phyloP scores from a whole-genome alignment of 306 rosid species.

The Castanea sativa region DNA sequence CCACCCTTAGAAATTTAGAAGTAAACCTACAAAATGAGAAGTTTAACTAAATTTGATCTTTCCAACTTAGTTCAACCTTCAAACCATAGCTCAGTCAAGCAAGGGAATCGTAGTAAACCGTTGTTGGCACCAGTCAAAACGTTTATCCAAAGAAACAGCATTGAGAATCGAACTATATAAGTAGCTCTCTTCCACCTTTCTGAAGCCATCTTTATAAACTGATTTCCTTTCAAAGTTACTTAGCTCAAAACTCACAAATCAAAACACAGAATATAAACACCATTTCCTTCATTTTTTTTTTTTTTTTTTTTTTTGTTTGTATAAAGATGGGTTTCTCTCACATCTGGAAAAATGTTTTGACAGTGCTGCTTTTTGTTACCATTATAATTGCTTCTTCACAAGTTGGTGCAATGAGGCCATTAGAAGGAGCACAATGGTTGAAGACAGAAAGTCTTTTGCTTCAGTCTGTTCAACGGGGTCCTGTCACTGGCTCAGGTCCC shows the following conservation, averaged over 20 bases:
- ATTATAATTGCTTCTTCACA: constrained; percentile 21
- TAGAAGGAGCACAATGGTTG: constrained; percentile 29
- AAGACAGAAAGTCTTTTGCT: neutral
- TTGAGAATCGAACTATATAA: neutral
- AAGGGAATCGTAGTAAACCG: neutral
- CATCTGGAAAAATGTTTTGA: constrained; percentile 12
- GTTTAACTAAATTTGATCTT: neutral
- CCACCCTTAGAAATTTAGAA: too few relatives aligned
- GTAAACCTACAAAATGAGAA: too few relatives aligned
- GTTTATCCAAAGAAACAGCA: neutral
- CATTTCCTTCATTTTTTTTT: neutral
- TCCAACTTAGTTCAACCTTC: constrained; percentile 21
- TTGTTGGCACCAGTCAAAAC: neutral
- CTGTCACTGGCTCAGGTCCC: neutral
- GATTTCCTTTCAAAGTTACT: neutral
- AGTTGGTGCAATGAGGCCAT: neutral
- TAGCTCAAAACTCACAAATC: neutral
- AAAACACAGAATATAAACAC: neutral
- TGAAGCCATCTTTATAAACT: neutral
- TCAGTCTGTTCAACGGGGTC: constrained; percentile 22
- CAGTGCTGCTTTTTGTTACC: neutral
- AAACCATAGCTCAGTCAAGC: constrained; percentile 30
- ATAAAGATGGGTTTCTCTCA: constrained; percentile 20
- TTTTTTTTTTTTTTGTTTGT: too few relatives aligned
- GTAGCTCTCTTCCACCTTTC: neutral